These are phyloP conservation scores for Eucalyptus cladocalyx DNA, from an alignment of 345 rosid genomes.

Conservation along the genomic window DNA sequence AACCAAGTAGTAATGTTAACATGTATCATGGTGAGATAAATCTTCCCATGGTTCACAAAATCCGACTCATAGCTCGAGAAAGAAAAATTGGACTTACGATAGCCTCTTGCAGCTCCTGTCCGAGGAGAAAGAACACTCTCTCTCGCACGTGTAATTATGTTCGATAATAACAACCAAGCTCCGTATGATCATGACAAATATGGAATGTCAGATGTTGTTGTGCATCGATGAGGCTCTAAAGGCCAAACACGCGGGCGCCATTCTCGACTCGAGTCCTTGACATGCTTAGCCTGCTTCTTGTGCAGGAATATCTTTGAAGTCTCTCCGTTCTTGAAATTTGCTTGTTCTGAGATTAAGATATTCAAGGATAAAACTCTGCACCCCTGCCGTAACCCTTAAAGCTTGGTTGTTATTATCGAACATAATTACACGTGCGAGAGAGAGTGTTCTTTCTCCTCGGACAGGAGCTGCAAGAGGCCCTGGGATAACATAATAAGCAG, in stretches of 20 bases:
- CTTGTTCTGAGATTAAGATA: not conserved
- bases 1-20: too few relatives aligned
- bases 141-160: too few relatives aligned
- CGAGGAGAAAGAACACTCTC: too few relatives aligned
- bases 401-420: not conserved
- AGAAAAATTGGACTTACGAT: too few relatives aligned
- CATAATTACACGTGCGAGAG: too few relatives aligned
- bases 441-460: too few relatives aligned
- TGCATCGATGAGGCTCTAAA: not conserved
- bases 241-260: not conserved
- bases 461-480: too few relatives aligned
- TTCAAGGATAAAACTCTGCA: not conserved
- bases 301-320: not conserved
- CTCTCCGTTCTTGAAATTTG: not conserved
- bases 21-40: too few relatives aligned
- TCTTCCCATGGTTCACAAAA: too few relatives aligned
- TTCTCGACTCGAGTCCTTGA: not conserved
- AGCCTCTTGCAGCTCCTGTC: too few relatives aligned
- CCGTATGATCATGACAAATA: not conserved
- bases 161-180: not conserved
- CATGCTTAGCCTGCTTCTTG: not conserved
- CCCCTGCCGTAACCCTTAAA: not conserved
- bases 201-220: not conserved
- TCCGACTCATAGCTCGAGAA: too few relatives aligned
- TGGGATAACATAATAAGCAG: too few relatives aligned